Conservation (phyloP, 2,329 filamentous ascomycete genomes). For the Monilinia aucupariae region DNA sequence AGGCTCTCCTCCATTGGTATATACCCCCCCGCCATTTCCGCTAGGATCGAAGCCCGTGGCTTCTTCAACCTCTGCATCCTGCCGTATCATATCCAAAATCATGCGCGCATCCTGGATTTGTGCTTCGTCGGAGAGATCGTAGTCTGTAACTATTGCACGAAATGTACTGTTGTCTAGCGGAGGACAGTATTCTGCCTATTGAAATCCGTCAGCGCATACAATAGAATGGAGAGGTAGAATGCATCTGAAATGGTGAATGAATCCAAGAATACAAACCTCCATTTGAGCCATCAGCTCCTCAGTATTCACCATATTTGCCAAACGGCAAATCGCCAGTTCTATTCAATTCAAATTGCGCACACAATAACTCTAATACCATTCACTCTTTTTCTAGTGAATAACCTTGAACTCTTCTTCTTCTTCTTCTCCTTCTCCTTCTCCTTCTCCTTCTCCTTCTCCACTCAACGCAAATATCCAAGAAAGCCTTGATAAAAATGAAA, state of each 20-base stretch:
- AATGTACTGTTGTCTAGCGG: slow-evolving; percentile 49
- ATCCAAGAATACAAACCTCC: slow-evolving; percentile 8
- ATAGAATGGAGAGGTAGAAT: background rate
- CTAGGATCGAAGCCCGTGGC: slow-evolving; percentile 73
- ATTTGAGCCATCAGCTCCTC: slow-evolving; percentile 8
- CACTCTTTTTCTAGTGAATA: background rate
- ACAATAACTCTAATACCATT: background rate
- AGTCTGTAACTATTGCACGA: slow-evolving; percentile 69
- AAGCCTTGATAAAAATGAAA: background rate
- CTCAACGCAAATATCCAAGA: background rate
- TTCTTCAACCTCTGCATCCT: slow-evolving; percentile 61
- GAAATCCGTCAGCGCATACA: background rate
- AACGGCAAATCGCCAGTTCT: background rate
- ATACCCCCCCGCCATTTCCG: slow-evolving; percentile 51
- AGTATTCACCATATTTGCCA: slow-evolving; percentile 10
- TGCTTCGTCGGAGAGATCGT: slow-evolving; percentile 51
- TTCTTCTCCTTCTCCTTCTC: no score
- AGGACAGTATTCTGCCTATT: slow-evolving; percentile 17
- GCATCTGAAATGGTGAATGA: background rate
- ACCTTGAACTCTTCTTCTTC: background rate
- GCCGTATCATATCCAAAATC: slow-evolving; percentile 61
- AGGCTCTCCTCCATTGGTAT: slow-evolving; percentile 3
- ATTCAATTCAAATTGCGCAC: background rate
- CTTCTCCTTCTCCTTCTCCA: no score
- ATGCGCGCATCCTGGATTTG: slow-evolving; percentile 50